Base-by-base conservation (phyloP, 768 basidiomycete genomes). In the Pisolithus microcarpus region DNA sequence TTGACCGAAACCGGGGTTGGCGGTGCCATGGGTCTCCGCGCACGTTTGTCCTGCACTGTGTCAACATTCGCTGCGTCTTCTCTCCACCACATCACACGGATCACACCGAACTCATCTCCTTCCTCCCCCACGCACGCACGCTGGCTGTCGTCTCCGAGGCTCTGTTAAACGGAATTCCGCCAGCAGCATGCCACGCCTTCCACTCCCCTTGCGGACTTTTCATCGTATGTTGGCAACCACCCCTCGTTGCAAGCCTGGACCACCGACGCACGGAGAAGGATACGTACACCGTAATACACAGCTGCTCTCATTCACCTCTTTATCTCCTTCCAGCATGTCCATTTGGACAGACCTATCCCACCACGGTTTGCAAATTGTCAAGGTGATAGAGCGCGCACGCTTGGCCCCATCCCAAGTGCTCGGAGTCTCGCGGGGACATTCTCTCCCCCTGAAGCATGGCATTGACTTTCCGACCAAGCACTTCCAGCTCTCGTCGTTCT, bases 1-100 rank as follows among this genome's bases (percentile, higher is more conserved):
- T 66, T 61, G 61, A 65, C 43, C 16, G 30, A 46, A 23, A 34
- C 43, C 62, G 53, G 53, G 52, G 50, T 49, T 51, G 19, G 55
- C 63, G 65, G 67, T 67, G 67, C 46, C 67, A 63, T 42, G 65
- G 67, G 65, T 67, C 67, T 55, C 49, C 15, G 63, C 67, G 67
- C 65, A 67, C 65, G 65, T 67, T 69, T 61, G 65, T 61, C 55
- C 56, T 46, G 53, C 38, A 43, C 58, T 52, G 46, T 56, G 55
- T 58, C 54, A 52, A 43, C 26, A 23, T 28, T n/a, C 37, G 13
- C n/a, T 30, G 23, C 11, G 21, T 28, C 18, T 26, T 43, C 34
- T 31, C 28, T 40, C 26, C 18, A 47, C 38, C 50, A 23, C 37
- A 16, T 38, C 38, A 46, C 21, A 11, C 48, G 31, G 16, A 19